A percentile compares a stretch with the other conserved stretches of the same genome.
These are phyloP conservation scores for Lentinula guzmanii DNA, from an alignment of 768 basidiomycete species.

Conservation along the genomic window DNA sequence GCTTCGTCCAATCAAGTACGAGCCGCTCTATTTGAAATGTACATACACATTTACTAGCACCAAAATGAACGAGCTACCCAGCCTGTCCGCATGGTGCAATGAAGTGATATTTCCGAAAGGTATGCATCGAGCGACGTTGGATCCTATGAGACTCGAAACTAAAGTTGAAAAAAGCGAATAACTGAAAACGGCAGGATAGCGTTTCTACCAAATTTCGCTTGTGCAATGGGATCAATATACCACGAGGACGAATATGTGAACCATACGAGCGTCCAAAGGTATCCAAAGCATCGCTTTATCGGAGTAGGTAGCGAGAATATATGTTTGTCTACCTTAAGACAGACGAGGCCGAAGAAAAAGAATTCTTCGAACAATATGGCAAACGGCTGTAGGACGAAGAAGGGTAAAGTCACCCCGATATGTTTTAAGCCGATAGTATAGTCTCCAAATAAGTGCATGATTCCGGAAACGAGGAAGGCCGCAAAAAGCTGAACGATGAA, in stretches of 20 bases:
- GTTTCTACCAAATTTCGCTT: neutral
- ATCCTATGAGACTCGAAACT: neutral
- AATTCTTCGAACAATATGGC: neutral
- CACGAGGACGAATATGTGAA: neutral
- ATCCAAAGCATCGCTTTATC: neutral
- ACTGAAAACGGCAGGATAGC: neutral
- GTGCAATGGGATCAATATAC: neutral
- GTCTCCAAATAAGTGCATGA: neutral
- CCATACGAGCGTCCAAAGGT: neutral
- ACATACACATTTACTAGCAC: neutral
- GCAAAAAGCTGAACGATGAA: neutral
- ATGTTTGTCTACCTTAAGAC: neutral
- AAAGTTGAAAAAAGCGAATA: neutral
- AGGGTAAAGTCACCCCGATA: neutral
- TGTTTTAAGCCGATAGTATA: neutral
- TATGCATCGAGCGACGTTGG: too few species aligned
- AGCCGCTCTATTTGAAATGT: too few species aligned
- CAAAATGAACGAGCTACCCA: neutral
- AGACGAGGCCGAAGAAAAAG: neutral
- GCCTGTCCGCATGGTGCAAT: too few species aligned
- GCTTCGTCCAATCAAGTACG: too few species aligned
- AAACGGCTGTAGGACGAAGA: neutral
- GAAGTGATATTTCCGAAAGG: too few species aligned
- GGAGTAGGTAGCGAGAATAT: neutral
- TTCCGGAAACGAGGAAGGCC: neutral